These are phyloP conservation scores for Gnetum montanum DNA, from an alignment of 75 land plant species.

Conservation along the genomic window DNA sequence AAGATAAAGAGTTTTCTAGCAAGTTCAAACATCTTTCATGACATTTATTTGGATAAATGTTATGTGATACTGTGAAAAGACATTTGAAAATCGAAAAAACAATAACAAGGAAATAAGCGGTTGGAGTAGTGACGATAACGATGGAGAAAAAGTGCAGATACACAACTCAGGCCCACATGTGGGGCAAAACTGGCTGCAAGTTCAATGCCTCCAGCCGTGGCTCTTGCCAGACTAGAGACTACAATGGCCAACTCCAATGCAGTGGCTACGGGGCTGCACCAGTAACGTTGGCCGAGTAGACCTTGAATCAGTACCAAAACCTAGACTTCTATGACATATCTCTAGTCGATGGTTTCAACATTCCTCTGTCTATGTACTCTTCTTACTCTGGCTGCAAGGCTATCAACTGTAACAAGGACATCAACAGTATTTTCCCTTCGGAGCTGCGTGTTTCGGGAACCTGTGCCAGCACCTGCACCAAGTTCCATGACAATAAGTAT, in stretches of 20 bases:
- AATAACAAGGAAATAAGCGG: too few relatives aligned
- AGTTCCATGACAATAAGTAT: slow-evolving; percentile 11
- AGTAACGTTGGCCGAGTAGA: slow-evolving; percentile 6
- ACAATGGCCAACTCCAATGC: slow-evolving; percentile 20
- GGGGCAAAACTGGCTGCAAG: slow-evolving; percentile 41
- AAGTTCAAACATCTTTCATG: too few relatives aligned
- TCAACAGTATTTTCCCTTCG: not conserved
- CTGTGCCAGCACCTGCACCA: slow-evolving; percentile 21
- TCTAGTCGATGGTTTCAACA: slow-evolving; percentile 14
- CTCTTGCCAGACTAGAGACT: slow-evolving; percentile 31
- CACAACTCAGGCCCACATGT: slow-evolving; percentile 26
- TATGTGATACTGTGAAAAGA: too few relatives aligned
- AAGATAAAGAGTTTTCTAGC: too few relatives aligned
- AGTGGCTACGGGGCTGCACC: slow-evolving; percentile 31
- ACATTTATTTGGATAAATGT: too few relatives aligned
- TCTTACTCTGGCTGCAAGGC: slow-evolving; percentile 4
- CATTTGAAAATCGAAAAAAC: too few relatives aligned
- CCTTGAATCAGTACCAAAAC: not conserved
- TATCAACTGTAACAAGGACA: not conserved
- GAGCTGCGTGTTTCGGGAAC: slow-evolving; percentile 1
- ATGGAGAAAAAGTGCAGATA: too few relatives aligned
- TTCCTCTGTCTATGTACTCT: not conserved
- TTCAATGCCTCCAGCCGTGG: slow-evolving; percentile 17
- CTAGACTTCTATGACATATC: slow-evolving; percentile 13
- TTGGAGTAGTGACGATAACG: too few relatives aligned